These are phyloP conservation scores for Aspergillus avenaceus DNA, from an alignment of 495 filamentous ascomycete species.

Conservation along the genomic window DNA sequence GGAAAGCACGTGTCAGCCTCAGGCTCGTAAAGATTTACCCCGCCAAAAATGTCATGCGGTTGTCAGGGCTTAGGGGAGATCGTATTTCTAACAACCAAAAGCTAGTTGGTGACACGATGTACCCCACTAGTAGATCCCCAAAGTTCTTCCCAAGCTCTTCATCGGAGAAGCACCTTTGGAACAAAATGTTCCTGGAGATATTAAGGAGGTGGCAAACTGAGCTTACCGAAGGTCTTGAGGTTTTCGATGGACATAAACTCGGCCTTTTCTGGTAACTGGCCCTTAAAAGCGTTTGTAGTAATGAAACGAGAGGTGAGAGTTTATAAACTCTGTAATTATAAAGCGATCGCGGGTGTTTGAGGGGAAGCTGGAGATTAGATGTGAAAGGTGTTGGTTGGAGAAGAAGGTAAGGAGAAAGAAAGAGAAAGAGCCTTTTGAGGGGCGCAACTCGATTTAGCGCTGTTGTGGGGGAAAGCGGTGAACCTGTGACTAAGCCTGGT, in stretches of 20 bases:
- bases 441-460: constrained; percentile 17
- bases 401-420: constrained; percentile 27
- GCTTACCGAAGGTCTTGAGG: constrained; percentile 96
- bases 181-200: constrained; percentile 2
- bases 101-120: neutral
- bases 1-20: constrained; percentile 33
- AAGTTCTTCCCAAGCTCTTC: no score
- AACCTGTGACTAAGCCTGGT: constrained; percentile 16
- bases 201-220: constrained; percentile 31
- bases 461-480: constrained; percentile 39
- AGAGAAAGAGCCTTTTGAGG: constrained; percentile 44
- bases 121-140: no score
- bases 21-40: constrained; percentile 31
- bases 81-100: neutral
- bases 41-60: constrained; percentile 23
- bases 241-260: constrained; percentile 99
- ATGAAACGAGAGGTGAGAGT: constrained; percentile 31
- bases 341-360: constrained; percentile 19
- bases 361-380: constrained; percentile 5
- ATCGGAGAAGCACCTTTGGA: neutral
- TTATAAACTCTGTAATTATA: constrained; percentile 12
- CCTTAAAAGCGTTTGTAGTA: constrained; percentile 41
- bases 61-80: neutral
- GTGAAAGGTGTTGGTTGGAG: constrained; percentile 16
- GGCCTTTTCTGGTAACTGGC: constrained; percentile 42